Conservation (phyloP, 129 eudicot genomes). For the Pulicaria dysenterica region DNA sequence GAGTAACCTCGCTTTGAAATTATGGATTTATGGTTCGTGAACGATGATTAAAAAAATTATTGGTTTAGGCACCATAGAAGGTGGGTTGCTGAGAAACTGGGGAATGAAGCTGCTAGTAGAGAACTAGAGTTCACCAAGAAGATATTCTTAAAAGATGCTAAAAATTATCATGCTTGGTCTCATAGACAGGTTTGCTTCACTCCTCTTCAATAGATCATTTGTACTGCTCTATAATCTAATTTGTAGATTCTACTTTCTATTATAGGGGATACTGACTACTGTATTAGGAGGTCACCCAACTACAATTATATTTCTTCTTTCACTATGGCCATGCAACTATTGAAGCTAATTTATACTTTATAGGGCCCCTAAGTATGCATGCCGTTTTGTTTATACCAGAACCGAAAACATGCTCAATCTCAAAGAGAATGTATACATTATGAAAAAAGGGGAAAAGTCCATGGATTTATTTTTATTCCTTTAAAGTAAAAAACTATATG, state of each 20-base stretch:
- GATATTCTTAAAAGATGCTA: slow-evolving; percentile 74
- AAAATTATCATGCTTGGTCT: slow-evolving; percentile 98
- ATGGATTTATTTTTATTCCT: too few species aligned
- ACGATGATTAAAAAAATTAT: slow-evolving; percentile 16
- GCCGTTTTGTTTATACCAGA: too few species aligned
- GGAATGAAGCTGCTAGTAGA: slow-evolving; percentile 47
- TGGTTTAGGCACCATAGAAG: slow-evolving; percentile 94
- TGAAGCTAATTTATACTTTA: too few species aligned
- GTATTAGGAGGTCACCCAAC: too few species aligned
- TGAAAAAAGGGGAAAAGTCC: too few species aligned
- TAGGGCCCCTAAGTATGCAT: too few species aligned
- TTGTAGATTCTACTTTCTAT: background rate
- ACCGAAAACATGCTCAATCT: too few species aligned
- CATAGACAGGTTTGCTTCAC: slow-evolving; percentile 79
- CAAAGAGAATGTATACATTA: too few species aligned
- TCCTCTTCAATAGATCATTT: background rate
- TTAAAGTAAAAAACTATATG: too few species aligned
- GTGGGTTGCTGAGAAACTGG: slow-evolving; percentile 97
- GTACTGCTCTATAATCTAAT: background rate
- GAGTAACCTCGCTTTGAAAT: background rate
- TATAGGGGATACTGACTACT: too few species aligned
- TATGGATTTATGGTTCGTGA: slow-evolving; percentile 9
- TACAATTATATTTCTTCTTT: too few species aligned
- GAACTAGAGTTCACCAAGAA: slow-evolving; percentile 91
- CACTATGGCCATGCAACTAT: too few species aligned